These are phyloP conservation scores for Pseudognaphalium luteoalbum DNA, from an alignment of 129 eudicot genomes.

Conservation along the genomic window DNA sequence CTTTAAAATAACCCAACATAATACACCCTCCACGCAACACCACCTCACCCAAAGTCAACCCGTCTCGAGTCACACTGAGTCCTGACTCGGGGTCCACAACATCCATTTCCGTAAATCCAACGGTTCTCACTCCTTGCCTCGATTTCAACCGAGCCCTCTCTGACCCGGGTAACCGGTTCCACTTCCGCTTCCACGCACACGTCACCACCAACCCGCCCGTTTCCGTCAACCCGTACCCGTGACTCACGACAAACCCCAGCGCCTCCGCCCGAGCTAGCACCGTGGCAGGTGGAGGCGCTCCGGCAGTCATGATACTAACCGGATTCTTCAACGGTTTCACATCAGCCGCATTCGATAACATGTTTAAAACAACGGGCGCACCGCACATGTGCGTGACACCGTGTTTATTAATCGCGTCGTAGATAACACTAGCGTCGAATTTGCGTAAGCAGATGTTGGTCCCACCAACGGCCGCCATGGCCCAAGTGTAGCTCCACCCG, in stretches of 20 bases:
- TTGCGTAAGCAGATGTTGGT: slow-evolving; percentile 51
- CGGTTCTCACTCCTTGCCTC: slow-evolving; percentile 52
- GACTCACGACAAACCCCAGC: slow-evolving; percentile 44
- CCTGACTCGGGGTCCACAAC: slow-evolving; percentile 45
- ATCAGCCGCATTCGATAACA: slow-evolving; percentile 39
- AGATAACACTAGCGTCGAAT: slow-evolving; percentile 39
- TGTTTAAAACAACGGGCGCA: slow-evolving; percentile 58
- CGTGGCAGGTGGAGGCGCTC: slow-evolving; percentile 54
- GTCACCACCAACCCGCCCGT: slow-evolving; percentile 47
- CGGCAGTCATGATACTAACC: slow-evolving; percentile 47
- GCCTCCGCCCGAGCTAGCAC: slow-evolving; percentile 48
- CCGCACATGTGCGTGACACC: slow-evolving; percentile 61
- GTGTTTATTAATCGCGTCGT: slow-evolving; percentile 29
- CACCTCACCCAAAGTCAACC: slow-evolving; percentile 44
- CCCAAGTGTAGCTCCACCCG: slow-evolving; percentile 63
- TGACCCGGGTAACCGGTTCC: slow-evolving; percentile 42
- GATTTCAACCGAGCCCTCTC: slow-evolving; percentile 49
- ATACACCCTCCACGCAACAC: slow-evolving; percentile 45
- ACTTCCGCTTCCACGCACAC: slow-evolving; percentile 48
- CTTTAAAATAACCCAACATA: slow-evolving; percentile 57
- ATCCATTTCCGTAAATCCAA: slow-evolving; percentile 39
- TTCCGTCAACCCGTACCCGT: slow-evolving; percentile 64
- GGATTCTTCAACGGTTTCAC: slow-evolving; percentile 32
- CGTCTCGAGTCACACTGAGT: slow-evolving; percentile 38
- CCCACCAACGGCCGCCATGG: slow-evolving; percentile 54